phyloP scores from a whole-genome alignment of 1,284 basidiomycete species.

The Amylostereum areolatum region DNA sequence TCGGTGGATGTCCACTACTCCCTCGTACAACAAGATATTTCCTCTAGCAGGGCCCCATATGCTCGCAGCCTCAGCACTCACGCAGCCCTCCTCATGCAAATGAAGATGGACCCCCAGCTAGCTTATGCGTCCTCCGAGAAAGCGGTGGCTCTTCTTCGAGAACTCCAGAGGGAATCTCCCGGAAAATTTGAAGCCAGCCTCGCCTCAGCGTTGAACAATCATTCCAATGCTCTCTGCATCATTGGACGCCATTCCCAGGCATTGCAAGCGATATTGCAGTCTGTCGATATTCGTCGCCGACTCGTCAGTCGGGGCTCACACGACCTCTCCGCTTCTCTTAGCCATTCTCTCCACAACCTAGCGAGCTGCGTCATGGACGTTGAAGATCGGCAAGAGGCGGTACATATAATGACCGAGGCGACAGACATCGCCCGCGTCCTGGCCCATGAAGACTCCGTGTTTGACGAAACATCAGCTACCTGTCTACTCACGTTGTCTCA shows the following conservation, averaged over 20 bases:
- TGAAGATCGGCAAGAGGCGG: background rate
- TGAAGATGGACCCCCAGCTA: background rate
- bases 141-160: background rate
- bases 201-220: background rate
- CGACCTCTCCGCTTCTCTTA: background rate
- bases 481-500: background rate
- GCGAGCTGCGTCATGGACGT: background rate
- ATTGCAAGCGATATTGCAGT: background rate
- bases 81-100: background rate
- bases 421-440: background rate
- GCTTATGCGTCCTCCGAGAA: background rate
- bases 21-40: background rate
- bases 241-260: background rate
- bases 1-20: background rate
- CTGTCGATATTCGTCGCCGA: background rate
- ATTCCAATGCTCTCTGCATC: background rate
- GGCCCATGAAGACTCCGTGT: background rate
- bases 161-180: background rate
- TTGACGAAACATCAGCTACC: background rate
- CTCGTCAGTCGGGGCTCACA: background rate
- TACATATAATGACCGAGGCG: background rate
- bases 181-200: background rate
- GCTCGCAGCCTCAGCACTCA: background rate
- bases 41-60: background rate
- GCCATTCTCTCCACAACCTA: background rate